Conservation (phyloP, 208 protist species). For the Acanthamoeba culbertsoni region DNA sequence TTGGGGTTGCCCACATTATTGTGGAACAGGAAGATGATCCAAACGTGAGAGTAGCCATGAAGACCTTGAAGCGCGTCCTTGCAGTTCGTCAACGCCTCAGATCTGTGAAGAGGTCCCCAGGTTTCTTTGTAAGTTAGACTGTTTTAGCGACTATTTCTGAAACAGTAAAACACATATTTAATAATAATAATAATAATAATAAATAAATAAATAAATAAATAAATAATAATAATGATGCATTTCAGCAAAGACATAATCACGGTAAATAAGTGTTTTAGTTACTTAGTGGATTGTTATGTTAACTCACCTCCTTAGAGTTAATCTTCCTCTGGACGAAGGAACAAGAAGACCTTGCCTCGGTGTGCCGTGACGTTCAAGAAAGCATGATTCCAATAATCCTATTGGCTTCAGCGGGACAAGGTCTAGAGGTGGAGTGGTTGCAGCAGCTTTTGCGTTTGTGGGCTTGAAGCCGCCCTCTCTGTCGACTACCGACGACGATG, state of each 20-base stretch:
- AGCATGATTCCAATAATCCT: constrained; percentile 66
- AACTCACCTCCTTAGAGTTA: neutral
- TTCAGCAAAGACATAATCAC: too few relatives aligned
- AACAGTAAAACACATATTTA: neutral
- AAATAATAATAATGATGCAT: neutral
- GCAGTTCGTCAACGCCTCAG: neutral
- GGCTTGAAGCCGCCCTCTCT: neutral
- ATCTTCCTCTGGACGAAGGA: constrained; percentile 5
- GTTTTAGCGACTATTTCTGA: neutral
- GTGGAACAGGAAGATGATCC: constrained; percentile 82
- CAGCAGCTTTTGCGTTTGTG: neutral
- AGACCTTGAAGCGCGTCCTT: constrained; percentile 70
- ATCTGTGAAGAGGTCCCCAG: neutral
- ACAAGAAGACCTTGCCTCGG: constrained; percentile 69
- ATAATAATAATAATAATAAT: neutral
- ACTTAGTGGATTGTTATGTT: too few relatives aligned
- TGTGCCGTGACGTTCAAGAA: constrained; percentile 68
- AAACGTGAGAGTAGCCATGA: constrained; percentile 76
- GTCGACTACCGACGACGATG: neutral
- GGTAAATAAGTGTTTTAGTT: neutral
- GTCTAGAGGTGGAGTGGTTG: neutral
- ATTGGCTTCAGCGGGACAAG: constrained; percentile 30
- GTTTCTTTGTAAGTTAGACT: too few relatives aligned
- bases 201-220: neutral
- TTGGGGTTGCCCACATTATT: constrained; percentile 67